Conservation (phyloP, 306 rosid species). For the Cicer arietinum region DNA sequence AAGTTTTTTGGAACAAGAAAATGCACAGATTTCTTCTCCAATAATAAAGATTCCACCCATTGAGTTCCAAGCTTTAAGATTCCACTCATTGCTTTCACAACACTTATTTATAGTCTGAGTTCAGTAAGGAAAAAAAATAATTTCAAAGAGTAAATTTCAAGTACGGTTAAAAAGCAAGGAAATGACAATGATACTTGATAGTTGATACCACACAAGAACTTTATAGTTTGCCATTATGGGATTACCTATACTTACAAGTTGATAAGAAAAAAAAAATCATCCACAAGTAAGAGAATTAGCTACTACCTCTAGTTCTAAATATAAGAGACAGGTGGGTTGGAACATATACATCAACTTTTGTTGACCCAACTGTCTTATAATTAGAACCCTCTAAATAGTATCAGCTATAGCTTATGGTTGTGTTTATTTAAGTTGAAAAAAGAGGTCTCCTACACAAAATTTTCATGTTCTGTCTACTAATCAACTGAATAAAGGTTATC, state of each 20-base stretch:
- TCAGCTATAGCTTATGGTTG: neutral
- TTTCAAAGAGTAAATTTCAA: neutral
- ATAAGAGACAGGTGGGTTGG: no score
- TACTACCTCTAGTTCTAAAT: neutral
- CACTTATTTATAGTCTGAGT: neutral
- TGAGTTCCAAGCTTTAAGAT: neutral
- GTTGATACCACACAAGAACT: neutral
- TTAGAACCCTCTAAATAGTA: no score
- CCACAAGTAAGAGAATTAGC: neutral
- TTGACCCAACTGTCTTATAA: no score
- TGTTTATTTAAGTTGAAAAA: neutral
- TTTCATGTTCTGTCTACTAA: neutral
- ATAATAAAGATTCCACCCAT: neutral
- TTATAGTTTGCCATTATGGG: neutral
- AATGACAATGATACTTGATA: neutral
- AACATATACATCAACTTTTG: no score
- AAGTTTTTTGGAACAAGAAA: neutral
- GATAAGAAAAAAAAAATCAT: neutral
- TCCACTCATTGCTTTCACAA: neutral
- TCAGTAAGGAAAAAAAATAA: neutral
- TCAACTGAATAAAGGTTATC: neutral
- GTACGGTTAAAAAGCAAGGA: neutral
- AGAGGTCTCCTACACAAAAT: neutral
- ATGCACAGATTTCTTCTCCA: conserved; percentile 29
- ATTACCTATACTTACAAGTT: conserved; percentile 7